Conservation (phyloP, 2,329 filamentous ascomycete species). For the Paraphoma chrysanthemicola region DNA sequence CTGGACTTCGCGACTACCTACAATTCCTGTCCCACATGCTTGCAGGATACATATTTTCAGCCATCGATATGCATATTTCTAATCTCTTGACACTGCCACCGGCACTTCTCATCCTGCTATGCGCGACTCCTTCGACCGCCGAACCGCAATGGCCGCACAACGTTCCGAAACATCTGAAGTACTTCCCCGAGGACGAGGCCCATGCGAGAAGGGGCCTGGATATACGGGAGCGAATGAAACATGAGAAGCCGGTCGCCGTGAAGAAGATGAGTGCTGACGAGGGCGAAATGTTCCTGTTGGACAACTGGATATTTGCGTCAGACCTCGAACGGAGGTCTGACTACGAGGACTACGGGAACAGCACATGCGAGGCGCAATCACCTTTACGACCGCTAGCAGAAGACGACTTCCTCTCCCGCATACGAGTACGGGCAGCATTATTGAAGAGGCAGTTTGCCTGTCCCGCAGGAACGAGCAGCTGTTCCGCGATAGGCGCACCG, state of each 20-base stretch:
- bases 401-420: constrained; percentile 46
- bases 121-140: constrained; percentile 27
- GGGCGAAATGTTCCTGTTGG: constrained; percentile 75
- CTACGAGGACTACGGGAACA: constrained; percentile 20
- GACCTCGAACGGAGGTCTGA: constrained; percentile 20
- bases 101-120: constrained; percentile 37
- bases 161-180: constrained; percentile 53
- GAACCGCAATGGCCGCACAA: constrained; percentile 56
- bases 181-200: constrained; percentile 56
- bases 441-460: constrained; percentile 69
- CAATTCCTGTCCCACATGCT: background rate
- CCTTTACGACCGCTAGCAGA: constrained; percentile 36
- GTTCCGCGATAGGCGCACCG: constrained; percentile 68
- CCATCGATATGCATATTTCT: constrained; percentile 30
- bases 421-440: constrained; percentile 45
- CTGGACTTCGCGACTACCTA: background rate
- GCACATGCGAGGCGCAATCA: constrained; percentile 27
- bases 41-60: background rate
- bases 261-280: constrained; percentile 75
- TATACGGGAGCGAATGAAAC: constrained; percentile 48
- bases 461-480: constrained; percentile 70
- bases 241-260: constrained; percentile 65
- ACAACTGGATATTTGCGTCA: constrained; percentile 64
- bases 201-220: constrained; percentile 51
- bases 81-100: constrained; percentile 41